phyloP scores from a whole-genome alignment of 768 basidiomycete species.

The Imleria badia region DNA sequence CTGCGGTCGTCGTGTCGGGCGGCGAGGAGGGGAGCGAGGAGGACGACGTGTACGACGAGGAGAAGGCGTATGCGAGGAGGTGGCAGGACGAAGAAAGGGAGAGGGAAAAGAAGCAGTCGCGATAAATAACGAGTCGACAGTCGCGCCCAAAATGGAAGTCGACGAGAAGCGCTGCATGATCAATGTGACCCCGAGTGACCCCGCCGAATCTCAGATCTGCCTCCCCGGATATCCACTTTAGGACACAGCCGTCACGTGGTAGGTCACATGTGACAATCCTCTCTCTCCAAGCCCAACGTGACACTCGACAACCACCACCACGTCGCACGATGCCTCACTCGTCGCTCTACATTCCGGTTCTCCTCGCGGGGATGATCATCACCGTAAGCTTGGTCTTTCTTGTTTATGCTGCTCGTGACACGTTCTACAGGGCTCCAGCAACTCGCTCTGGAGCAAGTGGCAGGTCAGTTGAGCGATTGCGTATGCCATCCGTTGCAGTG shows the following conservation, averaged over 20 bases:
- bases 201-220: slow-evolving; percentile 28
- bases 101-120: slow-evolving; percentile 31
- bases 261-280: slow-evolving; percentile 19
- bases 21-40: slow-evolving; percentile 13
- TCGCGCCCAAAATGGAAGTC: slow-evolving; percentile 25
- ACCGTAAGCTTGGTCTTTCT: slow-evolving; percentile 48
- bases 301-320: slow-evolving; percentile 2
- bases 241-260: slow-evolving; percentile 16
- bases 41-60: slow-evolving; percentile 19
- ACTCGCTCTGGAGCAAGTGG: slow-evolving; percentile 82
- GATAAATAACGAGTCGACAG: slow-evolving; percentile 33
- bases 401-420: neutral
- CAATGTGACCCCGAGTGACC: slow-evolving; percentile 24
- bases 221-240: slow-evolving; percentile 1
- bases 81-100: slow-evolving; percentile 13
- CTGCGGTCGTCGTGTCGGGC: slow-evolving; percentile 13
- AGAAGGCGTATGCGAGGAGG: slow-evolving; percentile 8
- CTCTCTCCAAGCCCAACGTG: neutral
- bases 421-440: slow-evolving; percentile 63
- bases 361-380: slow-evolving; percentile 91
- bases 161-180: slow-evolving; percentile 33
- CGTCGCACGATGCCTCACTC: slow-evolving; percentile 52
- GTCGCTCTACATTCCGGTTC: slow-evolving; percentile 67
- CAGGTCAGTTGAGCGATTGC: slow-evolving; percentile 47
- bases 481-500: neutral